Percentiles rank a stretch among this genome's conserved stretches.
Evolutionary conservation across 2,329 filamentous ascomycete genomes (phyloP).

Genomic region (Cladobotryum mycophilum): DNA sequence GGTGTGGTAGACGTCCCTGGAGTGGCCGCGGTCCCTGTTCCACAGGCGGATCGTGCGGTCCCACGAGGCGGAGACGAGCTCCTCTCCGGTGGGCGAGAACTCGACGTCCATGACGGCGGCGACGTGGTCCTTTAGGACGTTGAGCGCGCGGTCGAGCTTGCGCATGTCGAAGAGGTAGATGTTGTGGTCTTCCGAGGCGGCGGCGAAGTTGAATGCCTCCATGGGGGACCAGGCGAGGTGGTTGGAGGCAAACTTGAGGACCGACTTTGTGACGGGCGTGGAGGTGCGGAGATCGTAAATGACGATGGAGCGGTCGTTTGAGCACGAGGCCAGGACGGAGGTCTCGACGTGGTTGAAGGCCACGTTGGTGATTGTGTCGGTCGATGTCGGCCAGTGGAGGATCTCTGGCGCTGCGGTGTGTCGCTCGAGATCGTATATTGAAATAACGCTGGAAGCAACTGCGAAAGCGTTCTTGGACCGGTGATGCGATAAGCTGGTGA

Average conservation of each 20-base stretch:
- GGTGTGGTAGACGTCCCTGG: conserved; percentile 91
- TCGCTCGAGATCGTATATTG: conserved; percentile 80
- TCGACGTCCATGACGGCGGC: conserved; percentile 93
- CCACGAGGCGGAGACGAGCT: conserved; percentile 84
- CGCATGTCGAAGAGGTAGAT: conserved; percentile 86
- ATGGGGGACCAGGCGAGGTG: conserved; percentile 90
- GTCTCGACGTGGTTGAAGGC: conserved; percentile 94
- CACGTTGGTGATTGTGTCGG: conserved; percentile 84
- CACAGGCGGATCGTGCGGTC: conserved; percentile 81
- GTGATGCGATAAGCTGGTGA: conserved; percentile 80
- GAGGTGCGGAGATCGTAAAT: conserved; percentile 89
- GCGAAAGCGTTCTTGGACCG: conserved; percentile 74
- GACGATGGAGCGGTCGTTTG: conserved; percentile 78
- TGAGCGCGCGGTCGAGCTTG: conserved; percentile 78
- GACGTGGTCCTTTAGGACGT: conserved; percentile 85
- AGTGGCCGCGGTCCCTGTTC: conserved; percentile 73
- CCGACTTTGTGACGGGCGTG: conserved; percentile 72
- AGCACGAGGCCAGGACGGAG: conserved; percentile 78
- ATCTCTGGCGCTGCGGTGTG: conserved; percentile 76
- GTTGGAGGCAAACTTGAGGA: conserved; percentile 78
- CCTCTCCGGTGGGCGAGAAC: conserved; percentile 89
- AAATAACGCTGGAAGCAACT: conserved; percentile 68
- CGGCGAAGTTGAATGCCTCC: conserved; percentile 92
- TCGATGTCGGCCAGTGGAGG: conserved; percentile 77
- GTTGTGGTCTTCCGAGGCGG: conserved; percentile 93